Percentiles rank a stretch among this genome's conserved stretches.
Evolutionary conservation across 768 basidiomycete genomes (phyloP).

Genomic region (Sporobolomyces roseus): DNA sequence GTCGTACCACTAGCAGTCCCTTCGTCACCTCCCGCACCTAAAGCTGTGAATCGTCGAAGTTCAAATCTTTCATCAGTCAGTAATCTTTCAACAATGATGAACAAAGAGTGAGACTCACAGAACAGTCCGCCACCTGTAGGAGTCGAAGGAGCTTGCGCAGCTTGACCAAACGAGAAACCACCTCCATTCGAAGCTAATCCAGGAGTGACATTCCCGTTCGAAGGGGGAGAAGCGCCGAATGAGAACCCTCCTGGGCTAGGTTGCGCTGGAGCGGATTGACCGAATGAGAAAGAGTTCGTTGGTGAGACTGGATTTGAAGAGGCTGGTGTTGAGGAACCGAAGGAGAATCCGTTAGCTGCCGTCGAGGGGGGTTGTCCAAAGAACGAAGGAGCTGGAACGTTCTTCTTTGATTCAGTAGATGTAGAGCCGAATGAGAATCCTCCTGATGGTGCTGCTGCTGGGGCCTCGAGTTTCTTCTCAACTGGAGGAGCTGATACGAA

Average conservation of each 20-base stretch:
- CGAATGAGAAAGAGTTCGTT: not conserved
- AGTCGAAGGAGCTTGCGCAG: not conserved
- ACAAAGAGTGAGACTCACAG: not conserved
- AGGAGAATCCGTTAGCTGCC: too few relatives aligned
- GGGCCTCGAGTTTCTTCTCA: too few relatives aligned
- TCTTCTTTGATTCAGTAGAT: too few relatives aligned
- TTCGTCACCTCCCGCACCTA: constrained; percentile 1
- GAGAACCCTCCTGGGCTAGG: constrained; percentile 1
- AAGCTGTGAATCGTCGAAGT: not conserved
- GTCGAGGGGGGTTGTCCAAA: too few relatives aligned
- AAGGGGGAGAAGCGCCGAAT: constrained; percentile 3
- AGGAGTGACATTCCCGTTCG: not conserved
- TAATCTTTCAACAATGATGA: not conserved
- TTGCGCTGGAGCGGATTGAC: not conserved
- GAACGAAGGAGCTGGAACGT: too few relatives aligned
- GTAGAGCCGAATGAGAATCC: not conserved
- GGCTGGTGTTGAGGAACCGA: too few relatives aligned
- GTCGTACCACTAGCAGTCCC: not conserved
- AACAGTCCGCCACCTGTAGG: not conserved
- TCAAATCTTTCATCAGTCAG: not conserved
- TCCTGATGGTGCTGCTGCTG: not conserved
- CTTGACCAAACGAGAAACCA: constrained; percentile 3
- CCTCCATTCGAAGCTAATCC: not conserved
- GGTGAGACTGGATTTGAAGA: not conserved
- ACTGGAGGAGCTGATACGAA: too few relatives aligned